phyloP scores from a whole-genome alignment of 179 eudicot species.

The Nepenthes alata region DNA sequence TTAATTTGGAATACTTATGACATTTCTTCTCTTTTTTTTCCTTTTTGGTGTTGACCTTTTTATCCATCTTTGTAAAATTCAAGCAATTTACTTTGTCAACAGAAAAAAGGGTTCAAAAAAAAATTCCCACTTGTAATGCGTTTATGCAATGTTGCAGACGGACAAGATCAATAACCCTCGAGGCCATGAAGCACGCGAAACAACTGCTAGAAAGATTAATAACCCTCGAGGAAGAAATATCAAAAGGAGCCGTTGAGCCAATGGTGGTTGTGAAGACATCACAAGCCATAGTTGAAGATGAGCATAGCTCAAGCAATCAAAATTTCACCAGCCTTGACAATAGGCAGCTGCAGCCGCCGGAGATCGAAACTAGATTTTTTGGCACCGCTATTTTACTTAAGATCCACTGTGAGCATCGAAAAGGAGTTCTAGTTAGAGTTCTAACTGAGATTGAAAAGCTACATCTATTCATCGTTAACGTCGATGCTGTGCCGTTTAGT shows the following conservation, averaged over 20 bases:
- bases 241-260: conserved; percentile 11
- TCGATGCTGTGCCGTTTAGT: conserved; percentile 20
- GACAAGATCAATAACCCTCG: conserved; percentile 35
- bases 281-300: too few relatives aligned
- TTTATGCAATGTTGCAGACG: conserved; percentile 9
- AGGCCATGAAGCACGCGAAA: conserved; percentile 32
- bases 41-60: too few relatives aligned
- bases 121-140: too few relatives aligned
- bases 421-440: conserved; percentile 13
- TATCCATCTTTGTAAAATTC: too few relatives aligned
- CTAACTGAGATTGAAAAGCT: conserved; percentile 19
- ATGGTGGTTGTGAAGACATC: conserved; percentile 14
- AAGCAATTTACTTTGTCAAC: too few relatives aligned
- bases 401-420: conserved; percentile 21
- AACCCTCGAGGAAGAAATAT: conserved; percentile 19
- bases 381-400: conserved; percentile 18
- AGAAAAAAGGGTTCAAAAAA: too few relatives aligned
- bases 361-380: conserved; percentile 19
- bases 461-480: conserved; percentile 14
- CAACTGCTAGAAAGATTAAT: conserved; percentile 27
- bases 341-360: conserved; percentile 6
- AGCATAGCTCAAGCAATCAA: too few relatives aligned
- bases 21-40: too few relatives aligned
- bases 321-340: conserved; percentile 1
- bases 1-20: too few relatives aligned